Base-by-base conservation (phyloP, 2,329 filamentous ascomycete species). In the Verticillium tricorpus region DNA sequence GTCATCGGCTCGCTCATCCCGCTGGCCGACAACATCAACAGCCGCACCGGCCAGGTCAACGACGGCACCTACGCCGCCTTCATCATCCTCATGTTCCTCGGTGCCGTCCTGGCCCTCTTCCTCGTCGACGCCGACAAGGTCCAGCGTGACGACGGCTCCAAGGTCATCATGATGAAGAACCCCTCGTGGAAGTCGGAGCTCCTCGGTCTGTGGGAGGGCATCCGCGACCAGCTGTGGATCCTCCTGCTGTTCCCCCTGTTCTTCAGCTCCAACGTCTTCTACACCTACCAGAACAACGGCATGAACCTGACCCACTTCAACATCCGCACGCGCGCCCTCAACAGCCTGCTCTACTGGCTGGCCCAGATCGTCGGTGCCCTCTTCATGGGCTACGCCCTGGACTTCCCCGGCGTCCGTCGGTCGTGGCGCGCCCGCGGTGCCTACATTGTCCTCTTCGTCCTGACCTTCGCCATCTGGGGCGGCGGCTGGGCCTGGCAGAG, bases 21-120 rank as follows among this genome's bases (percentile, higher is more conserved):
- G n/a, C 83, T 92, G 5, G 89, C 83, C 65, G 83, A 91, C 74
- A 91, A 91, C 76, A 83, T 91, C 70, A 74, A 91, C 77, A 82
- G 79, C 63, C 82, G 73, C 15, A 65, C 61, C 62, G 74, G 74
- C 56, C 78, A 78, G 15, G 89, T 91, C 62, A 86, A 76, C 56
- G 89, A 93, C 69, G 92, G 91, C 60, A 96, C 92, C n/a, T 96
- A 96, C 69, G 86, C 93, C 61, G 92, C 88, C 50, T 95, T 96
- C 78, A 87, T 96, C 65, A 82, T 95, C n/a, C 85, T 96, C 68
- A 95, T 93, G 79, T 80, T 90, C 60, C 67, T 84, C 56, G 92
- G 92, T 56, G 90, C 90, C 64, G 68, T 85, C 15, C 79, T 96
- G 2, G 85, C 90, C 34, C 86, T 91, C 70, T 79, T 82, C 50